Base-by-base conservation (phyloP, 805 yeast genomes). In the Cyberlindnera maritima region DNA sequence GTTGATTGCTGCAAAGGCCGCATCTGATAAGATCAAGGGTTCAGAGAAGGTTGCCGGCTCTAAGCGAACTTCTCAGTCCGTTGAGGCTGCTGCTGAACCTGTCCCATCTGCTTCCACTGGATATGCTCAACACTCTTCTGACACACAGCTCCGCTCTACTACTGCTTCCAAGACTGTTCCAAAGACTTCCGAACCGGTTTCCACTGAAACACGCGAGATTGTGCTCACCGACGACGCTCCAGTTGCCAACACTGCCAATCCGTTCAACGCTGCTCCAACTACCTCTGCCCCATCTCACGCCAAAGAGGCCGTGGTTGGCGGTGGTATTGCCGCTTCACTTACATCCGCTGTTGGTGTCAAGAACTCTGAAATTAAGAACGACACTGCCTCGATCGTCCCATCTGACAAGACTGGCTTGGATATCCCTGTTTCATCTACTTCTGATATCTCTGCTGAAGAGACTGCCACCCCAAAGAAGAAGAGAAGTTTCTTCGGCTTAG, bases 91-190 rank as follows among this genome's bases (percentile, higher is more conserved):
- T 32, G 32, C 36, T 18, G 39, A 35, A 3, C 20, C 39, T 20
- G 39, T 34, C 18, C 25, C 48, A 15, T 36, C 44, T n/a, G 32
- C 43, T 25, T 29, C 43, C 11, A 29, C 58, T 12, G 54, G 56
- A 2, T 53, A 43, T 29, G 32, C 47, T 17, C 44, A 48, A 23
- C 46, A 44, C 34, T 13, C 36, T 20, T 47, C 39, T n/a, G 47
- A 47, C 12, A 35, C 49, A 18, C 36, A 36, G 12, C n/a, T 35
- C 21, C 48, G 45, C 5, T 46, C 56, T 8, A 52, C 58, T 9
- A 38, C 43, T 25, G 61, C 58, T 29, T 56, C 61, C 33, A 55
- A 58, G 43, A 25, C 42, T 25, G 50, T 52, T 29, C 58, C 59
- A 14, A 33, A 25, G n/a, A 53, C 58, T 7, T 20, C 35, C 28